A percentile compares a stretch with the other conserved stretches of the same genome.
Evolutionary conservation across 495 filamentous ascomycete genomes (phyloP).

Genomic region (Penicillium macrosclerotiorum): DNA sequence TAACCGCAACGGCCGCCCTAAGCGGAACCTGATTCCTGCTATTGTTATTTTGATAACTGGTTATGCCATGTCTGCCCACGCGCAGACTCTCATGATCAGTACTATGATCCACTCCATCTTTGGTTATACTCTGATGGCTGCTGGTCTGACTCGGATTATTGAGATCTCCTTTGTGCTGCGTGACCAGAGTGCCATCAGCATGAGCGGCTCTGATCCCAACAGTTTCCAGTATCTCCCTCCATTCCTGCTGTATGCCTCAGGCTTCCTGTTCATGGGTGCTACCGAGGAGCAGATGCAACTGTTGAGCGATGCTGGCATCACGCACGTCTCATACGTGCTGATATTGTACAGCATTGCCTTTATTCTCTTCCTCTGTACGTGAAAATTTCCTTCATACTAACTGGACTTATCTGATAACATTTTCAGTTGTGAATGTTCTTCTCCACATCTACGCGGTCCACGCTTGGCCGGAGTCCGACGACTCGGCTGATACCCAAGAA

Average conservation of each 20-base stretch:
- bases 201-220: slow-evolving; percentile 62
- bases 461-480: slow-evolving; percentile 48
- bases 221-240: slow-evolving; percentile 93
- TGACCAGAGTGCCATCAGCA: slow-evolving; percentile 60
- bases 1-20: slow-evolving; percentile 76
- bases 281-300: slow-evolving; percentile 93
- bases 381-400: background rate
- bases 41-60: slow-evolving; percentile 89
- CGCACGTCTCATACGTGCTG: slow-evolving; percentile 86
- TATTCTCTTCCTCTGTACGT: slow-evolving; percentile 80
- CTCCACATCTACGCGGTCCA: slow-evolving; percentile 75
- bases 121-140: slow-evolving; percentile 93
- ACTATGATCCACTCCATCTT: slow-evolving; percentile 91
- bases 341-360: slow-evolving; percentile 89
- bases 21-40: slow-evolving; percentile 88
- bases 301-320: slow-evolving; percentile 67
- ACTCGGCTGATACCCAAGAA: slow-evolving; percentile 24
- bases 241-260: slow-evolving; percentile 88
- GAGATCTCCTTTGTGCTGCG: slow-evolving; percentile 86
- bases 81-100: slow-evolving; percentile 77
- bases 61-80: slow-evolving; percentile 91
- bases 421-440: slow-evolving; percentile 71
- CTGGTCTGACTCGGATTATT: slow-evolving; percentile 78
- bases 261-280: slow-evolving; percentile 96
- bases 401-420: background rate